phyloP scores from a whole-genome alignment of 768 basidiomycete species.

The Symmetrospora coprosmae region DNA sequence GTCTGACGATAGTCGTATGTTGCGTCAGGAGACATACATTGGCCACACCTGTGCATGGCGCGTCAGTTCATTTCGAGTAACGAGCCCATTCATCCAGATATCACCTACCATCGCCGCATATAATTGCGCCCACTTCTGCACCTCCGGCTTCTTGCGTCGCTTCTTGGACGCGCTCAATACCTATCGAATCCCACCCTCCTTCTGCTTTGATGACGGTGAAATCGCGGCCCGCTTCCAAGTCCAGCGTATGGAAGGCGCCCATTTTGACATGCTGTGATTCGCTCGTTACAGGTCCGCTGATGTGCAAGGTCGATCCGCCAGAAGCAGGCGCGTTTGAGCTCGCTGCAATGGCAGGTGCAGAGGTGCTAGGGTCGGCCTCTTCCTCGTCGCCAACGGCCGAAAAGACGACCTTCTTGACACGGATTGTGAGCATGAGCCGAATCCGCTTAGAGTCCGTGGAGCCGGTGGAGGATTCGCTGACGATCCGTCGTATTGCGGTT shows the following conservation, averaged over 20 bases:
- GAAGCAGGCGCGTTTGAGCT: slow-evolving; percentile 34
- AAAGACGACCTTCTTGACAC: slow-evolving; percentile 66
- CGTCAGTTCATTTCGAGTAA: not conserved
- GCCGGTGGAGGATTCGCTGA: slow-evolving; percentile 78
- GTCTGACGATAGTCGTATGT: slow-evolving; percentile 87
- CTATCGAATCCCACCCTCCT: slow-evolving; percentile 83
- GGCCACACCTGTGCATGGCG: slow-evolving; percentile 52
- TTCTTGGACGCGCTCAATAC: slow-evolving; percentile 65
- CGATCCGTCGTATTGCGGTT: slow-evolving; percentile 71
- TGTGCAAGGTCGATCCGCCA: slow-evolving; percentile 48
- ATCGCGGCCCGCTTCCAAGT: slow-evolving; percentile 78
- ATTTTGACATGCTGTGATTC: slow-evolving; percentile 83
- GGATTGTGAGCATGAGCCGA: slow-evolving; percentile 65
- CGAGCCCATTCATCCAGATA: not conserved
- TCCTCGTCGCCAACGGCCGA: slow-evolving; percentile 50
- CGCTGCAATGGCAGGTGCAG: slow-evolving; percentile 40
- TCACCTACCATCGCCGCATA: slow-evolving; percentile 70
- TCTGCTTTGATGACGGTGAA: slow-evolving; percentile 68
- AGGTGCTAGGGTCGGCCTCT: slow-evolving; percentile 34
- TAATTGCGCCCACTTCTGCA: slow-evolving; percentile 88
- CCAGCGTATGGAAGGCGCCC: slow-evolving; percentile 87
- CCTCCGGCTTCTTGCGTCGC: slow-evolving; percentile 84
- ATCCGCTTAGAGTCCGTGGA: slow-evolving; percentile 84
- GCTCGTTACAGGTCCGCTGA: slow-evolving; percentile 66
- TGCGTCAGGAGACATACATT: slow-evolving; percentile 88